phyloP scores from a whole-genome alignment of 176 grass and related monocot genomes.

The Lolium rigidum region DNA sequence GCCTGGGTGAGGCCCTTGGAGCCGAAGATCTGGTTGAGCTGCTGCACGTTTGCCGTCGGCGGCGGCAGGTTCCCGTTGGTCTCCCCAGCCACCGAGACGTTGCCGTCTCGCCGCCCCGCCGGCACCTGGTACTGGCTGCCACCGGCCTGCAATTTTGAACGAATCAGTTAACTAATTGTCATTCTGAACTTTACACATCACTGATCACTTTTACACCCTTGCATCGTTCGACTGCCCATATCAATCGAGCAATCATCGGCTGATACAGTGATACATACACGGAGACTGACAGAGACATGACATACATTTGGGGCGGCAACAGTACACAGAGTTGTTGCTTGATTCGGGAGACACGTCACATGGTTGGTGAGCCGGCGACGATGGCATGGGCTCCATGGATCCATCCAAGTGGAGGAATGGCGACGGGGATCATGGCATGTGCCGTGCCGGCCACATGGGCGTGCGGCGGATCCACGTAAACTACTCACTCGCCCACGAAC shows the following conservation, averaged over 20 bases:
- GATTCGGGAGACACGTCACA: slow-evolving; percentile 7
- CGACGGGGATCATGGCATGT: neutral
- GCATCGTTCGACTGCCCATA: neutral
- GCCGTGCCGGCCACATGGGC: slow-evolving; percentile 43
- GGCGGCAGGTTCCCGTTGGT: slow-evolving; percentile 65
- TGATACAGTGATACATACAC: neutral
- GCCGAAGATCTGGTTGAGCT: slow-evolving; percentile 65
- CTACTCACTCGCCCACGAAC: neutral
- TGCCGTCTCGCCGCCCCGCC: slow-evolving; percentile 64
- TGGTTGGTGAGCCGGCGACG: neutral
- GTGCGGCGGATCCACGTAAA: slow-evolving; percentile 37
- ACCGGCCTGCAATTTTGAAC: slow-evolving; percentile 42
- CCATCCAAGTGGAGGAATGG: neutral
- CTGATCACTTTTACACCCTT: neutral
- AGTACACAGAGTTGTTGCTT: neutral
- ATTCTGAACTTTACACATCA: neutral
- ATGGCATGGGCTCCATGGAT: neutral
- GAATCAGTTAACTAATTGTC: neutral
- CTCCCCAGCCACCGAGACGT: slow-evolving; percentile 60
- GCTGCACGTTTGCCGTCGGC: slow-evolving; percentile 42
- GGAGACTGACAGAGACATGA: neutral
- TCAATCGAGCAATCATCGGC: neutral
- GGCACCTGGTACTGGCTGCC: slow-evolving; percentile 64
- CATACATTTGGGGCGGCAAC: neutral
- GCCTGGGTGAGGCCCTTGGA: slow-evolving; percentile 56